A percentile compares a stretch with the other conserved stretches of the same genome.
Evolutionary conservation across 257 asterid species (phyloP).

Genomic region (Gentiana macrophylla): DNA sequence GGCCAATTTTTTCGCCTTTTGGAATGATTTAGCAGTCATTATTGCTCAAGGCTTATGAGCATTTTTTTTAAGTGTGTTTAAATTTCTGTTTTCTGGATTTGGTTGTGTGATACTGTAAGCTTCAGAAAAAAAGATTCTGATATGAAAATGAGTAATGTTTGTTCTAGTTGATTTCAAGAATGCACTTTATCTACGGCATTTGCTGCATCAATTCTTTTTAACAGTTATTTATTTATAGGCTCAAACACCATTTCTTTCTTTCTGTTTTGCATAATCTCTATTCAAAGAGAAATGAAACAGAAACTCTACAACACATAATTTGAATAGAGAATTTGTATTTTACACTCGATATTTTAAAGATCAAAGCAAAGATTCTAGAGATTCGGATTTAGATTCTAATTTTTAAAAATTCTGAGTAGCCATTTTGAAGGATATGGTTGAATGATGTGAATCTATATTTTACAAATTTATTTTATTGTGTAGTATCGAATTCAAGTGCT

Average conservation of each 20-base stretch:
- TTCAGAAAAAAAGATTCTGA: conserved; percentile 30
- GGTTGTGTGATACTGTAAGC: conserved; percentile 50
- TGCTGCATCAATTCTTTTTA: background rate
- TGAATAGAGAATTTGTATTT: no score
- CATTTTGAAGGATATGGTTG: no score
- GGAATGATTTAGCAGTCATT: conserved; percentile 13
- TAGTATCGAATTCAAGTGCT: no score
- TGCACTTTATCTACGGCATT: no score
- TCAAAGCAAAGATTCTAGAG: no score
- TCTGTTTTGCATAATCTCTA: background rate
- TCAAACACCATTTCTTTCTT: background rate
- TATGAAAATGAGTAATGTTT: conserved; percentile 28
- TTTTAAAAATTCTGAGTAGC: no score
- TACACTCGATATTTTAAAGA: no score
- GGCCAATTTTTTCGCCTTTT: conserved; percentile 16
- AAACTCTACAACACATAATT: no score
- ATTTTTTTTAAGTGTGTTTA: conserved; percentile 15
- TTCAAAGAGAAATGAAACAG: no score
- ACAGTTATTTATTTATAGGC: background rate
- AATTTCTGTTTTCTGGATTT: conserved; percentile 4
- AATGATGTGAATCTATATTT: no score
- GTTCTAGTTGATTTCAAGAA: conserved; percentile 13
- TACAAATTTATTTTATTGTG: no score
- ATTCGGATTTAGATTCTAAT: no score
- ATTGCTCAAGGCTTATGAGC: conserved; percentile 20